phyloP scores from a whole-genome alignment of 1,284 basidiomycete genomes.

The Ceratobasidium sp. region DNA sequence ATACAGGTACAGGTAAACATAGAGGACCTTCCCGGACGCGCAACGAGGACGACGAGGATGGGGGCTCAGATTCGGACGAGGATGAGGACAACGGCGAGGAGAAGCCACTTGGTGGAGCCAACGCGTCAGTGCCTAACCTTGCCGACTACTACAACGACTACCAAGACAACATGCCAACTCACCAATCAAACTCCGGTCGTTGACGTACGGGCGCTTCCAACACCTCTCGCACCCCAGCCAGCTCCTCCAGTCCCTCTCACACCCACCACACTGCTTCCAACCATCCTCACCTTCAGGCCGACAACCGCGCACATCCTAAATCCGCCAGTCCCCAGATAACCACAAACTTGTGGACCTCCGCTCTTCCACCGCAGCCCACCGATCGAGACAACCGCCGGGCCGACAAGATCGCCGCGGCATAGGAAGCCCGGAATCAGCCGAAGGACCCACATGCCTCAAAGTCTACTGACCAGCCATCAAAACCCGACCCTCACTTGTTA shows the following conservation, averaged over 20 bases:
- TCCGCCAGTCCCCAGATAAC: background rate
- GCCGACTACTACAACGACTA: no score
- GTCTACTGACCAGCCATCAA: no score
- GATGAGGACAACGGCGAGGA: no score
- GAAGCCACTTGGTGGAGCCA: no score
- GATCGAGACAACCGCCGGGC: slow-evolving; percentile 5
- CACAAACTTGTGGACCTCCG: background rate
- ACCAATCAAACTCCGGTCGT: no score
- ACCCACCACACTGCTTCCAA: background rate
- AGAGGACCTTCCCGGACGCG: background rate
- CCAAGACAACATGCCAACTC: no score
- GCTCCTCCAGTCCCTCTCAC: background rate
- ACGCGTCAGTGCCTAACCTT: no score
- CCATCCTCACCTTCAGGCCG: no score
- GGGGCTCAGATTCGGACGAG: no score
- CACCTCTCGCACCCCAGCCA: background rate
- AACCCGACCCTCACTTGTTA: no score
- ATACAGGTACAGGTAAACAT: background rate
- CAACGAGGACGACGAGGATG: background rate
- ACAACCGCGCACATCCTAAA: background rate
- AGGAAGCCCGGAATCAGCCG: background rate
- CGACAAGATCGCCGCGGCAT: background rate
- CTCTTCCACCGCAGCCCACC: background rate
- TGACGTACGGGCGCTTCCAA: no score
- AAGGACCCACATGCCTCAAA: no score